Conservation (phyloP, 2,329 filamentous ascomycete genomes). For the Aureobasidium subglaciale region DNA sequence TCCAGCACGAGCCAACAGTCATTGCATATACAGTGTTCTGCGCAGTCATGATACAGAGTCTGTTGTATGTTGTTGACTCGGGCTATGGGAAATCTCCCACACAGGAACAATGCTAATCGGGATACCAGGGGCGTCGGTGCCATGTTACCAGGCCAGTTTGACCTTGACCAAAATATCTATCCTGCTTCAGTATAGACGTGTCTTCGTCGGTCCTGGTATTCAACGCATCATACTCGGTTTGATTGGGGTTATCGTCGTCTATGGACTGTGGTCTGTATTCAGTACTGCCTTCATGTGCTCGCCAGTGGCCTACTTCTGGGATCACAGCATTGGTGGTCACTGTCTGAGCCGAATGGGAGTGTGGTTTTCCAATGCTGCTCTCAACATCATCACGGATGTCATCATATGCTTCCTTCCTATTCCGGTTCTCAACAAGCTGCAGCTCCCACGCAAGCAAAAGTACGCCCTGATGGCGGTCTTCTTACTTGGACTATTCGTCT, state of each 20-base stretch:
- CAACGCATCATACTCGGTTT: constrained; percentile 26
- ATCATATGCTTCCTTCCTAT: constrained; percentile 29
- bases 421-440: constrained; percentile 28
- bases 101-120: no score
- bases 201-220: constrained; percentile 37
- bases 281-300: constrained; percentile 35
- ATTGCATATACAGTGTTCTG: no score
- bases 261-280: constrained; percentile 26
- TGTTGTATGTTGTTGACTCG: no score
- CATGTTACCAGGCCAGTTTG: constrained; percentile 35
- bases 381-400: constrained; percentile 33
- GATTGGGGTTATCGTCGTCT: constrained; percentile 28
- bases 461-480: constrained; percentile 30
- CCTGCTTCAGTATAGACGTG: constrained; percentile 42
- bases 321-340: constrained; percentile 23
- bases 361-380: constrained; percentile 36
- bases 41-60: no score
- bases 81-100: no score
- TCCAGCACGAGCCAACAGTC: no score
- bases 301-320: constrained; percentile 38
- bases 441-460: constrained; percentile 28
- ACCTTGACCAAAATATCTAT: constrained; percentile 40
- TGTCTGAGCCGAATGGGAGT: constrained; percentile 36
- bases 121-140: no score
- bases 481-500: constrained; percentile 28